A percentile compares a stretch with the other conserved stretches of the same genome.
phyloP scores from a whole-genome alignment of 306 rosid genomes.

The Cercis canadensis region DNA sequence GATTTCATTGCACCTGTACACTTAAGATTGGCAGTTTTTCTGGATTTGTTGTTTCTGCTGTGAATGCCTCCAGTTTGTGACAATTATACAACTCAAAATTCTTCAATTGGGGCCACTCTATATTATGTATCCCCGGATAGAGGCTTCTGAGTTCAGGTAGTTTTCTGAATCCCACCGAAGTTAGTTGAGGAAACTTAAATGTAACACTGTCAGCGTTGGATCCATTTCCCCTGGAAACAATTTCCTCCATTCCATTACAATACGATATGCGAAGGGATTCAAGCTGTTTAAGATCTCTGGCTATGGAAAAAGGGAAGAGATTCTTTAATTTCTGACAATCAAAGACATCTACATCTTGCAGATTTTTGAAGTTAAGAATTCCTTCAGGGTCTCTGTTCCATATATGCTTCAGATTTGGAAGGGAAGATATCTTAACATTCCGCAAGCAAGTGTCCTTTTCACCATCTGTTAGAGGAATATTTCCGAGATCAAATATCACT shows the following conservation, averaged over 20 bases:
- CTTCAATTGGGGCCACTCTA: background rate
- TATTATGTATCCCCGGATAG: background rate
- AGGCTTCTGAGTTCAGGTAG: background rate
- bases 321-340: background rate
- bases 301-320: slow-evolving; percentile 25
- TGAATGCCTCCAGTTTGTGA: background rate
- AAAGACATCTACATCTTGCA: background rate
- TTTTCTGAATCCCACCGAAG: rapidly evolving
- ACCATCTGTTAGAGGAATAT: background rate
- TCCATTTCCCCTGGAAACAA: background rate
- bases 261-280: background rate
- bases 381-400: slow-evolving; percentile 26
- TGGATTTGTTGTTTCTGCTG: background rate
- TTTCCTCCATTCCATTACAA: background rate
- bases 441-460: background rate
- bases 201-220: no score
- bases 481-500: background rate
- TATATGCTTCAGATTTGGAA: slow-evolving; percentile 19
- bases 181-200: slow-evolving; percentile 1
- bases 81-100: background rate
- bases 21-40: background rate
- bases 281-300: background rate
- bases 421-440: background rate
- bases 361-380: background rate
- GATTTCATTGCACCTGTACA: background rate